Evolutionary conservation across 106 monocot genomes (phyloP), one percentile per base, ranked within the genome.

Genomic region (Dioscorea dumetorum): DNA sequence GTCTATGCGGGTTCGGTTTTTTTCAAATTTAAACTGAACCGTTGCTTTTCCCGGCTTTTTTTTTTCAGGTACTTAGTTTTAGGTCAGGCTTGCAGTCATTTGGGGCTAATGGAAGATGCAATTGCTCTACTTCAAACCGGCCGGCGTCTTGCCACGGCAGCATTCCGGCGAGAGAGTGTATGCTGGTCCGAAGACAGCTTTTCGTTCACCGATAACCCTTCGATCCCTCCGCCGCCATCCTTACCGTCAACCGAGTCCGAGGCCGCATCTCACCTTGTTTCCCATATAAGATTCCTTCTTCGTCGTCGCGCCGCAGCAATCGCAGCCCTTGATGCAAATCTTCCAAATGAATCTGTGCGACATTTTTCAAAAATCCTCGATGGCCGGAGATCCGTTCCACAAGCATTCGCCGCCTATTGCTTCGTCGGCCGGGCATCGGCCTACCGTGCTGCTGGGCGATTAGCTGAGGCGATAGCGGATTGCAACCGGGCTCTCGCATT

Each of bases 31-130:
- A 51, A 8, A 13, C 19, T 54, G 54, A 19, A 18, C 19, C 54
- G 54, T 54, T 54, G 15, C 15, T 15, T 54, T 54, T 4, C 54
- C 54, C 2, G 18, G 23, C 21, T 3, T 19, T 70, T 3, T 19
- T 70, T 35, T 68, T 53, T 4, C 78, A 99, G 97, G 86, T 99
- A 92, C 72, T 68, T 81, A 61, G 82, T 90, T 1, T 63, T 99
- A 56, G 97, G 97, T 22, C 87, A 92, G 31, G 92, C 97, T 1
- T 92, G 89, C 74, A 80, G 33, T 81, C 92, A 99, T 74, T 78
- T 99, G 4, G 97, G 97, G 20, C 78, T 99, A 31, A 77, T 99
- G 80, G 97, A 99, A 52, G 97, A 99, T 70, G 97, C 92, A 41
- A 72, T 99, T 76, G 80, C 87, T 33, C 97, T 99, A 59, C 84